These are phyloP conservation scores for Myrica gale DNA, from an alignment of 306 rosid species.

Conservation along the genomic window DNA sequence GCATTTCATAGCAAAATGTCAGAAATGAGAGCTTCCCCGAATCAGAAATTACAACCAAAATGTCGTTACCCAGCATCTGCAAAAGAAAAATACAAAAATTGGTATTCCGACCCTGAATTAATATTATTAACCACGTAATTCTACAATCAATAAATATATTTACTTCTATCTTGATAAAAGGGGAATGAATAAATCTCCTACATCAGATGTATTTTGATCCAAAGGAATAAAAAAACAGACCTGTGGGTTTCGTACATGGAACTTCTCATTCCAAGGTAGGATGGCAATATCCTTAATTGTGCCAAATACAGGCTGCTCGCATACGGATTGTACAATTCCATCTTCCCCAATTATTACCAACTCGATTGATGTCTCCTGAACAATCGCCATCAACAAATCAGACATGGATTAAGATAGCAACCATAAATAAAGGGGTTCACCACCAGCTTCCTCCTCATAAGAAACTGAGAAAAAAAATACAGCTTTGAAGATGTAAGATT, in stretches of 20 bases:
- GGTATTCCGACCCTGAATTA: slow-evolving; percentile 15
- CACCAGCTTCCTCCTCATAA: background rate
- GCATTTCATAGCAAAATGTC: slow-evolving; percentile 90
- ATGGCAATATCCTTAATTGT: slow-evolving; percentile 80
- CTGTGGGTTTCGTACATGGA: slow-evolving; percentile 48
- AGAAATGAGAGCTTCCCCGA: slow-evolving; percentile 93
- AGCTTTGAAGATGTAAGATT: too few relatives aligned
- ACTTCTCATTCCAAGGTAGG: slow-evolving; percentile 78
- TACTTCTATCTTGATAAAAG: background rate
- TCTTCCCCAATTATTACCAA: slow-evolving; percentile 71
- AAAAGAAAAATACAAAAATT: slow-evolving; percentile 19
- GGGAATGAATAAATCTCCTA: background rate
- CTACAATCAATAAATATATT: slow-evolving; percentile 7
- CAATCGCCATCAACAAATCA: slow-evolving; percentile 10
- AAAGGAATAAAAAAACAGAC: slow-evolving; percentile 30
- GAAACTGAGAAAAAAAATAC: background rate
- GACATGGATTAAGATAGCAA: slow-evolving; percentile 12
- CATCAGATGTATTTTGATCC: background rate
- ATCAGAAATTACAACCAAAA: slow-evolving; percentile 80
- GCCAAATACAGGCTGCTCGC: slow-evolving; percentile 94
- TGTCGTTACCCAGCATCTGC: slow-evolving; percentile 81
- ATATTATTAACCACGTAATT: slow-evolving; percentile 7
- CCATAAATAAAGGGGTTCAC: background rate
- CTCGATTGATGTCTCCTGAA: slow-evolving; percentile 92
- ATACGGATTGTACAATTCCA: slow-evolving; percentile 74